phyloP scores from a whole-genome alignment of 768 basidiomycete species.

The Piloderma croceum region DNA sequence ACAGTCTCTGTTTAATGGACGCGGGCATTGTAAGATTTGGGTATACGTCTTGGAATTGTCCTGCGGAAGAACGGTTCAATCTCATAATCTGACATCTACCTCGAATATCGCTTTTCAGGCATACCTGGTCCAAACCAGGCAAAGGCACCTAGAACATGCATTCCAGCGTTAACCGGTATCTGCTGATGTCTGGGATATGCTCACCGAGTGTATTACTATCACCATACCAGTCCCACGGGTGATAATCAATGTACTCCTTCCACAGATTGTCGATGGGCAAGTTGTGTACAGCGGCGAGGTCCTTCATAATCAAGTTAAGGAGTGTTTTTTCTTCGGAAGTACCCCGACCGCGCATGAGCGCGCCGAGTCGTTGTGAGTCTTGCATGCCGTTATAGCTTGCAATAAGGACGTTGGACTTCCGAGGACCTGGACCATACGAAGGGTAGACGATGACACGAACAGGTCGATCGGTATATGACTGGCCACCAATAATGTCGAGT shows the following conservation, averaged over 20 bases:
- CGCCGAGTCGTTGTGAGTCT: slow-evolving; percentile 33
- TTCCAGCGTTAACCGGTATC: slow-evolving; percentile 4
- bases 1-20: neutral
- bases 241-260: slow-evolving; percentile 15
- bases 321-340: slow-evolving; percentile 15
- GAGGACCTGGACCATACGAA: slow-evolving; percentile 26
- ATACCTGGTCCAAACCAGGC: slow-evolving; percentile 38
- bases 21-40: neutral
- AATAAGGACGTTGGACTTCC: slow-evolving; percentile 28
- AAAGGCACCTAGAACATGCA: slow-evolving; percentile 29
- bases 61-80: slow-evolving; percentile 29
- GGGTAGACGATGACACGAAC: slow-evolving; percentile 41
- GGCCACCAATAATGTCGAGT: slow-evolving; percentile 34
- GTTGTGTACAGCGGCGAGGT: slow-evolving; percentile 28
- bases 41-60: neutral
- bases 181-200: neutral
- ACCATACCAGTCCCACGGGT: slow-evolving; percentile 31
- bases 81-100: slow-evolving; percentile 27
- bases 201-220: slow-evolving; percentile 32
- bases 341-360: slow-evolving; percentile 21
- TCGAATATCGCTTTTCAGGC: slow-evolving; percentile 27
- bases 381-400: slow-evolving; percentile 37
- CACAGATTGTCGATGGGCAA: slow-evolving; percentile 14
- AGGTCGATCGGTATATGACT: slow-evolving; percentile 37
- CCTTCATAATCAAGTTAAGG: slow-evolving; percentile 23